Base-by-base conservation (phyloP, 1,284 basidiomycete species). In the Apiotrichum gracile region DNA sequence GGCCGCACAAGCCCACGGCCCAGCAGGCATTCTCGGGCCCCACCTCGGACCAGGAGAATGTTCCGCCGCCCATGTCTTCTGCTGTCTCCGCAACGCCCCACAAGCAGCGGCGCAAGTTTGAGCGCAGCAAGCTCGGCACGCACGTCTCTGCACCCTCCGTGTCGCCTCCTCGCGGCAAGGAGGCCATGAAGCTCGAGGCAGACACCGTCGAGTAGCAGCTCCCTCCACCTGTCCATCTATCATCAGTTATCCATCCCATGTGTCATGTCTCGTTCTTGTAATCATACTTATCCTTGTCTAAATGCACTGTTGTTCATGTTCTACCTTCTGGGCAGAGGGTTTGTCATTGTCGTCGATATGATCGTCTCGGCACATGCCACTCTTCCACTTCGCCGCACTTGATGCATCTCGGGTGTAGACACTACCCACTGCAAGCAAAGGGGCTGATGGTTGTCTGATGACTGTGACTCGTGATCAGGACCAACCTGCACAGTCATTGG, bases 41-140 rank as follows among this genome's bases (percentile, higher is more conserved):
- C n/a, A n/a, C n/a, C n/a, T n/a, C 21, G 5, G 47, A 54, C 19
- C 26, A 49, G 31, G 52, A 54, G 24, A 54, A 54, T n/a, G 26
- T 43, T 8, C 40, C 46, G 1, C 51, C 46, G 9, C 12, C 33
- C 17, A 7, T 19, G 13, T 10, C n/a, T 1, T n/a, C n/a, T n/a
- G n/a, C n/a, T n/a, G n/a, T n/a, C n/a, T n/a, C n/a, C n/a, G n/a
- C n/a, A n/a, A n/a, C n/a, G n/a, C n/a, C n/a, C n/a, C n/a, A n/a
- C n/a, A n/a, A n/a, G n/a, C n/a, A n/a, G n/a, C n/a, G n/a, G n/a
- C n/a, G n/a, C n/a, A 29, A 22, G 38, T 40, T 38, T 37, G 51
- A 44, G 27, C 47, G 47, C 9, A 46, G 42, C 43, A 54, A 49
- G 27, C 40, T 53, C 10, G n/a, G 41, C 19, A 42, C 43, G 10